Evolutionary conservation across 768 basidiomycete genomes (phyloP).

Genomic region (Rhizopogon vinicolor): DNA sequence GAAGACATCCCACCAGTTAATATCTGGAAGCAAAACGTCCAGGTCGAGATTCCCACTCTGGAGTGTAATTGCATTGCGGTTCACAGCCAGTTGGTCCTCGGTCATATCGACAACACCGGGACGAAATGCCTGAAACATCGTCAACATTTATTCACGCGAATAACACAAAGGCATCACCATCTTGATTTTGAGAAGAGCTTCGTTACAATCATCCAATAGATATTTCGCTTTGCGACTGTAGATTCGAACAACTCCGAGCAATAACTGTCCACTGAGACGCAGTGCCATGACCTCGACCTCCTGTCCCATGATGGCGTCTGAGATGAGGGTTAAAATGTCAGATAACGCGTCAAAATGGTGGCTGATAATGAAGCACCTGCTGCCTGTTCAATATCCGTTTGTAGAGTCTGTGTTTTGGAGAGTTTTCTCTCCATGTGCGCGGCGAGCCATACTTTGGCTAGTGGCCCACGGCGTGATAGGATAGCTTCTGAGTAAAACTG

Average conservation of each 20-base stretch:
- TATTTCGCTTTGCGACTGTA: conserved; percentile 98
- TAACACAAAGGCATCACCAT: conserved; percentile 49
- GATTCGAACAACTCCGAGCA: conserved; percentile 95
- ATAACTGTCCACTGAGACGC: conserved; percentile 91
- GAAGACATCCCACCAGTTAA: conserved; percentile 58
- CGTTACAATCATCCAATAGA: conserved; percentile 95
- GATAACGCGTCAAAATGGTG: not conserved
- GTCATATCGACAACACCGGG: conserved; percentile 95
- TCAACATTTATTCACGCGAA: not conserved
- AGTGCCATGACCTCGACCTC: conserved; percentile 93
- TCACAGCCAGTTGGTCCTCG: conserved; percentile 86
- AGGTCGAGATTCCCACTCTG: conserved; percentile 74
- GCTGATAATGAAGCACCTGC: conserved; percentile 55
- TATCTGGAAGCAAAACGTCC: conserved; percentile 73
- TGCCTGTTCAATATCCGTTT: conserved; percentile 92
- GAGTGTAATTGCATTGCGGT: conserved; percentile 85
- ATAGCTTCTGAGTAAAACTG: conserved; percentile 94
- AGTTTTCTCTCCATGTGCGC: conserved; percentile 99
- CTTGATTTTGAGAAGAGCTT: conserved; percentile 91
- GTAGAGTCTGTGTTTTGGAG: conserved; percentile 90
- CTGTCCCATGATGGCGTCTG: conserved; percentile 91
- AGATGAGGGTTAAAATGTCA: not conserved
- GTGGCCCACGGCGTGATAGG: conserved; percentile 86
- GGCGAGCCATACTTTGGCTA: conserved; percentile 98
- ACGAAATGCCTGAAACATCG: conserved; percentile 70